Conservation (phyloP, 345 rosid species). For the Combretum micranthum region DNA sequence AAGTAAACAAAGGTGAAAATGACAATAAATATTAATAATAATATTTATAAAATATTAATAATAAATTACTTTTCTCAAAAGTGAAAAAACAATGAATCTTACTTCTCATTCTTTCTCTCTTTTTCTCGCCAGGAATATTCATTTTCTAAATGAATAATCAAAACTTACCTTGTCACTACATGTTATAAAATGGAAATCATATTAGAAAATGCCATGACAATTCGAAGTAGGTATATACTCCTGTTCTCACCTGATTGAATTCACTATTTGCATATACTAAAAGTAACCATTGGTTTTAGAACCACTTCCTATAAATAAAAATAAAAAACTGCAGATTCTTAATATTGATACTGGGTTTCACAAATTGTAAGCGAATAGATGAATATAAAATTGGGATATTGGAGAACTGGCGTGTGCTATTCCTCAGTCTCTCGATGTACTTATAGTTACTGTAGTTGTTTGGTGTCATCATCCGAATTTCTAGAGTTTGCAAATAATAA, state of each 20-base stretch:
- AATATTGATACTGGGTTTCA: background rate
- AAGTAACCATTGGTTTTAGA: constrained; percentile 71
- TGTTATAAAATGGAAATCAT: background rate
- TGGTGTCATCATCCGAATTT: constrained; percentile 94
- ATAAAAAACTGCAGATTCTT: background rate
- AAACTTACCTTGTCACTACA: constrained; percentile 5
- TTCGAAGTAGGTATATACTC: constrained; percentile 38
- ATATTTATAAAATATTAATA: too few species aligned
- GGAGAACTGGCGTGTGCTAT: constrained; percentile 36
- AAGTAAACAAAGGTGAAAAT: too few species aligned
- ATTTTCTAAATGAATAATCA: constrained; percentile 34
- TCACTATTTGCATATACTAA: constrained; percentile 95
- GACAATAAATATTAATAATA: too few species aligned
- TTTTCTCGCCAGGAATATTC: too few species aligned
- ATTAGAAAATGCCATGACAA: background rate
- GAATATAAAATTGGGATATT: background rate
- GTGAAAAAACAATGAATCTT: too few species aligned
- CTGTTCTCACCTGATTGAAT: constrained; percentile 98
- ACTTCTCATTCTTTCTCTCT: too few species aligned
- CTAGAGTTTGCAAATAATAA: constrained; percentile 44
- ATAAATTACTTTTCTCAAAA: too few species aligned
- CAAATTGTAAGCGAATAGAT: background rate
- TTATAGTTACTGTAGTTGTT: constrained; percentile 47
- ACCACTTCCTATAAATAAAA: constrained; percentile 26
- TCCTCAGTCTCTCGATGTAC: constrained; percentile 61